These are phyloP conservation scores for barrel medic (Medicago truncatula) DNA, from an alignment of 306 rosid species.

Conservation along the genomic window DNA sequence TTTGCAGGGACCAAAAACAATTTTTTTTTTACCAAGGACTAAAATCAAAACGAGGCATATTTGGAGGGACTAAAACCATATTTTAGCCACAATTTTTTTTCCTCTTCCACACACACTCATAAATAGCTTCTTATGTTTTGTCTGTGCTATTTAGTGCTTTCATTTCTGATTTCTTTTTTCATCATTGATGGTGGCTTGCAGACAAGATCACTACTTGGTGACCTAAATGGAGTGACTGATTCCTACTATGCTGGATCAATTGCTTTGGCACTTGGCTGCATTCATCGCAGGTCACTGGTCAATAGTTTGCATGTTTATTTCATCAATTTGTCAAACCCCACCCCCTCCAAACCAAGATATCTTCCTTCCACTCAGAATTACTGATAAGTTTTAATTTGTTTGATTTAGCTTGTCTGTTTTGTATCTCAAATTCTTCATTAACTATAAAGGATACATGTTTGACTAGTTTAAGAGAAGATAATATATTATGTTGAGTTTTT, in stretches of 20 bases:
- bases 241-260: conserved; percentile 83
- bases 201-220: conserved; percentile 86
- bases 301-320: conserved; percentile 33
- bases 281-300: conserved; percentile 81
- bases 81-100: conserved; percentile 13
- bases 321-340: conserved; percentile 17
- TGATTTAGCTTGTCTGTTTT: conserved; percentile 28
- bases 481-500: neutral
- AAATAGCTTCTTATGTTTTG: conserved; percentile 2
- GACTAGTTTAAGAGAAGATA: neutral
- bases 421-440: conserved; percentile 10
- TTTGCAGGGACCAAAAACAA: no score
- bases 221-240: conserved; percentile 77
- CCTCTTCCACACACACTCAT: neutral
- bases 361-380: neutral
- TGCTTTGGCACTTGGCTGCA: conserved; percentile 95
- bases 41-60: no score
- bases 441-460: conserved; percentile 12
- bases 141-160: conserved; percentile 9
- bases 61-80: no score
- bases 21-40: no score
- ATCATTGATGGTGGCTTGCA: conserved; percentile 50
- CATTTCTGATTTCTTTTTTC: conserved; percentile 39
- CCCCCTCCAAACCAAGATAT: neutral
- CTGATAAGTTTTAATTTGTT: conserved; percentile 35